Evolutionary conservation across 1,284 basidiomycete genomes (phyloP).

Genomic region (Rhodotorula sp.): DNA sequence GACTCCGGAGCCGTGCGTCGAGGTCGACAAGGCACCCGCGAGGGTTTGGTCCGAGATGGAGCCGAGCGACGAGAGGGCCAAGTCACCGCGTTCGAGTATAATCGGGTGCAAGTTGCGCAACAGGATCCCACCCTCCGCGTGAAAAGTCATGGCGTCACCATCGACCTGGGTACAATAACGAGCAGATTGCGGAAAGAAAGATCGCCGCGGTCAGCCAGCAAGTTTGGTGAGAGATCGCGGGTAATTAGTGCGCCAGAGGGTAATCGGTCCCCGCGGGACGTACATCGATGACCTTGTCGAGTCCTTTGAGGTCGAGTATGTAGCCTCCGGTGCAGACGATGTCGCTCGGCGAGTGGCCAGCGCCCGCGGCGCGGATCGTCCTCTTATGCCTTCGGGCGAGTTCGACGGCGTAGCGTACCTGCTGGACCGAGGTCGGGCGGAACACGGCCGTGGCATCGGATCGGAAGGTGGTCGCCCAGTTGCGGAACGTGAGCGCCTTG

Average conservation of each 20-base stretch:
- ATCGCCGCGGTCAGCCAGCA: background rate
- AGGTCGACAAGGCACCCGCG: slow-evolving; percentile 89
- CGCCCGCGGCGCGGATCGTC: slow-evolving; percentile 76
- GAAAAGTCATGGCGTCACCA: slow-evolving; percentile 64
- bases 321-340: slow-evolving; percentile 71
- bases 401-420: slow-evolving; percentile 78
- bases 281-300: slow-evolving; percentile 71
- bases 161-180: slow-evolving; percentile 60
- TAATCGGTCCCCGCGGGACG: slow-evolving; percentile 45
- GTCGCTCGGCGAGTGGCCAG: slow-evolving; percentile 91
- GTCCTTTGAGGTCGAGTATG: slow-evolving; percentile 71
- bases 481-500: slow-evolving; percentile 47
- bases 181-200: slow-evolving; percentile 23
- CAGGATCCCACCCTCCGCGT: slow-evolving; percentile 74
- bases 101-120: slow-evolving; percentile 55
- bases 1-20: slow-evolving; percentile 89
- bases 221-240: slow-evolving; percentile 2
- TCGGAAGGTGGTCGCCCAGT: slow-evolving; percentile 57
- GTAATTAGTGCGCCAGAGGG: background rate
- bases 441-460: slow-evolving; percentile 60
- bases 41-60: slow-evolving; percentile 97
- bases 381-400: slow-evolving; percentile 72
- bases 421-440: slow-evolving; percentile 66
- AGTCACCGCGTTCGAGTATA: slow-evolving; percentile 62
- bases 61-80: slow-evolving; percentile 89